Evolutionary conservation across 805 yeast species (phyloP), one percentile per base, ranked within the genome.

Genomic region (Cyberlindnera meyerae): DNA sequence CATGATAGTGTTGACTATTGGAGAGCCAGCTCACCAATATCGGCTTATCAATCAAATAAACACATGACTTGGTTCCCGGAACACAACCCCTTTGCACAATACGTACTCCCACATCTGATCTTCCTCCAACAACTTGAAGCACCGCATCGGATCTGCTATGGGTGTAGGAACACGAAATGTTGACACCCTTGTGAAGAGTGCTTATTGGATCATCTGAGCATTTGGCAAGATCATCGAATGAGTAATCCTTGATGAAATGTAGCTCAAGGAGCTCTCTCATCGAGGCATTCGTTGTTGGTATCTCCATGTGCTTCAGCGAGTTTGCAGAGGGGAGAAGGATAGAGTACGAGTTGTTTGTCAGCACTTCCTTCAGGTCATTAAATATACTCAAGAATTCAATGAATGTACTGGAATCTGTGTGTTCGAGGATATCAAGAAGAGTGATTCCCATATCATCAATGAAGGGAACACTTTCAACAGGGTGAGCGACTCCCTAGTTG

Each of bases 401-500:
- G 45, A 79, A 72, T 3, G 64, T 57, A 0, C 53, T 43, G 22
- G 78, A 68, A 15, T 70, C 72, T 2, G 82, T 74, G 0, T 83
- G 67, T 4, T 52, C 52, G 8, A 87, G 61, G 35, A 89, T 65
- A 37, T 86, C 81, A 4, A 42, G 31, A 9, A 81, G 57, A 0
- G 78, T 51, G 3, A 89, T 71, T 6, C 66, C 55, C 21, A 89
- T 56, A 17, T 62, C 57, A 0, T 61, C 55, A 0, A 96, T 95
- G 12, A 84, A 60, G 4, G 74, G 45, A 1, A 84, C 64, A 5
- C 68, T 57, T 25, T 70, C 62, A 11, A 83, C 63, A 2, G 89
- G 77, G 54, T 86, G 96, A 1, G 83, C 75, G 0, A 89, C 95
- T 2, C 97, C 97, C 55, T 83, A 82, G 44, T 75, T 77, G 55